A percentile compares a stretch with the other conserved stretches of the same genome.
Evolutionary conservation across 768 basidiomycete species (phyloP).

Genomic region (Rhizopogon sp.): DNA sequence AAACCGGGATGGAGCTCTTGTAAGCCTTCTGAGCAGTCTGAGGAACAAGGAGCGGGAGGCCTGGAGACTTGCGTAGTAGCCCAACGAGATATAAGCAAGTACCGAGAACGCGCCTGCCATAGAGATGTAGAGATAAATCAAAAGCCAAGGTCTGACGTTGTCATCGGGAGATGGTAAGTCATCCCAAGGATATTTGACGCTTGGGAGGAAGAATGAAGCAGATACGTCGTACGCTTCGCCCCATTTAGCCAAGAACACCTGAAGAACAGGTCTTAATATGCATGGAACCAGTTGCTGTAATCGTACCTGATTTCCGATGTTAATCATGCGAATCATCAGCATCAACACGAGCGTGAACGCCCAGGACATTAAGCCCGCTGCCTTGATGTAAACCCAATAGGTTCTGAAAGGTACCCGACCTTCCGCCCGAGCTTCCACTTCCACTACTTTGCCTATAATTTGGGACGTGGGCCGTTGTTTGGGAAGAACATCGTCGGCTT

Average conservation of each 20-base stretch:
- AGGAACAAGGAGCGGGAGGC: constrained; percentile 60
- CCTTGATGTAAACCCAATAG: constrained; percentile 59
- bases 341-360: constrained; percentile 45
- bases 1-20: constrained; percentile 61
- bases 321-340: constrained; percentile 50
- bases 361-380: constrained; percentile 56
- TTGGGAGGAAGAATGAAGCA: constrained; percentile 5
- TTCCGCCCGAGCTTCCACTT: constrained; percentile 61
- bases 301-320: constrained; percentile 53
- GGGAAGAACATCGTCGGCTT: constrained; percentile 25
- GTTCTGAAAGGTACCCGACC: constrained; percentile 55
- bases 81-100: constrained; percentile 51
- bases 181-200: constrained; percentile 36
- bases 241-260: constrained; percentile 64
- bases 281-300: neutral
- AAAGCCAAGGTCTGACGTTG: constrained; percentile 61
- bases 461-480: constrained; percentile 1
- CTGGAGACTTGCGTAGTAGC: constrained; percentile 65
- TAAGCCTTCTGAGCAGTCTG: constrained; percentile 47
- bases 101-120: constrained; percentile 50
- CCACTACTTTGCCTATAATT: constrained; percentile 49
- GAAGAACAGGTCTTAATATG: constrained; percentile 1
- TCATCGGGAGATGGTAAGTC: constrained; percentile 52
- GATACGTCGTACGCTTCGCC: constrained; percentile 54
- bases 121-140: constrained; percentile 60